phyloP scores from a whole-genome alignment of 768 basidiomycete species.

The Termitomyces sp. region DNA sequence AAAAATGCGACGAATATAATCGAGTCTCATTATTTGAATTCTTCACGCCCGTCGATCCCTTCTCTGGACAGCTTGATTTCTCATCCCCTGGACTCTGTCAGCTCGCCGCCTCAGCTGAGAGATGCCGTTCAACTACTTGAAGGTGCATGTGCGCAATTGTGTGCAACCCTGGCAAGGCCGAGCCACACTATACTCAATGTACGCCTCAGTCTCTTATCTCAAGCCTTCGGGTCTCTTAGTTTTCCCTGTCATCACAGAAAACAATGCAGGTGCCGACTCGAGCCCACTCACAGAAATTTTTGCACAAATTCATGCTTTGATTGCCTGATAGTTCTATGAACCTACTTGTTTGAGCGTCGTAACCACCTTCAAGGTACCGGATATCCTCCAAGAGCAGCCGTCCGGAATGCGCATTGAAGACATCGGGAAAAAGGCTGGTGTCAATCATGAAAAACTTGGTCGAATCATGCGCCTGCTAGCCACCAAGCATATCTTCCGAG shows the following conservation, averaged over 20 bases:
- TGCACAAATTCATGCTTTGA: neutral
- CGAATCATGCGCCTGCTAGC: constrained; percentile 36
- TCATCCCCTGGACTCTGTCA: constrained; percentile 19
- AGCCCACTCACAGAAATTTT: neutral
- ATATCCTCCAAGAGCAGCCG: constrained; percentile 30
- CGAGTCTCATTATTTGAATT: constrained; percentile 10
- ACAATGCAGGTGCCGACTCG: constrained; percentile 1
- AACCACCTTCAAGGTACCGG: constrained; percentile 31
- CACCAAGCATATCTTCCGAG: constrained; percentile 34
- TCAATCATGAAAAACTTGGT: constrained; percentile 32
- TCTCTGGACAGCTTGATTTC: constrained; percentile 17
- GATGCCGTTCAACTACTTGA: constrained; percentile 23
- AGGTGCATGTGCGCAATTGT: constrained; percentile 24
- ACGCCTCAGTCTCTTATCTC: neutral
- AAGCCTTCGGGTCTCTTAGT: neutral
- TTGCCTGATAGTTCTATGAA: constrained; percentile 21
- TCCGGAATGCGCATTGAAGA: constrained; percentile 32
- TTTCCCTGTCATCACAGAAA: neutral
- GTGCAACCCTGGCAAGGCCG: constrained; percentile 20
- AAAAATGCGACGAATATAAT: constrained; percentile 13
- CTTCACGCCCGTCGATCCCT: constrained; percentile 10
- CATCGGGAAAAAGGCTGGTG: constrained; percentile 23
- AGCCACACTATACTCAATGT: constrained; percentile 21
- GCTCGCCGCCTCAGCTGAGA: constrained; percentile 13
- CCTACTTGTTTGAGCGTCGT: constrained; percentile 31